Base-by-base conservation (phyloP, 805 yeast genomes). In the Lachancea nothofagi region DNA sequence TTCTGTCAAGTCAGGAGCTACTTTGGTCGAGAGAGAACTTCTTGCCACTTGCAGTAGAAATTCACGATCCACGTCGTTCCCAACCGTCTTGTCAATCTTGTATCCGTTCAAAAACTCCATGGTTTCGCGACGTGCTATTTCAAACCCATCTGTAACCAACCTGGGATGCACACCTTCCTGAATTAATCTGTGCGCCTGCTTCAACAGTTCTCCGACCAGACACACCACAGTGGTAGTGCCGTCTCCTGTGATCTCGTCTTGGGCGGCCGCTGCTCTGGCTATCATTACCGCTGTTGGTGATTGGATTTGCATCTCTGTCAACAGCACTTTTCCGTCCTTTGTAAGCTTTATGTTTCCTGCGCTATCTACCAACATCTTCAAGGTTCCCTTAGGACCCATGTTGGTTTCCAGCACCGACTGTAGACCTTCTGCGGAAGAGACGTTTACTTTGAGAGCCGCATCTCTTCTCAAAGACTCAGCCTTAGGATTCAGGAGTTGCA, bases 191-290 rank as follows among this genome's bases (percentile, higher is more conserved):
- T 90, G 93, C 20, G 97, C 96, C 65, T 93, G 97, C 61, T 85
- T 86, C 60, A 93, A 73, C 45, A 93, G 70, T 62, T 90, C 97
- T 41, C 98, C 98, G 30, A 93, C 98, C 40, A 89, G 73, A 47
- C 94, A 71, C 32, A 89, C 90, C 40, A 93, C 98, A 2, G 96
- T 83, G 5, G 97, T 90, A 40, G 98, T 93, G 48, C 98, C 98
- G 65, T 93, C 98, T 36, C 98, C 98, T n/a, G 97, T 85, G 59
- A 93, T 87, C 64, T 93, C 98, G 63, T 93, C 98, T 66, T 93
- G 98, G 0, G 98, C 97, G 33, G 96, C 79, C 36, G 98, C 98
- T 10, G 97, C 98, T 49, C 97, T 75, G 2, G 98, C 95, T 66
- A 83, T 83, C 84, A 83, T 78, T 25, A 83, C 84, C 0, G 94